These are phyloP conservation scores for Rhodotorula sphaerocarpa DNA, from an alignment of 768 basidiomycete species.

Conservation along the genomic window DNA sequence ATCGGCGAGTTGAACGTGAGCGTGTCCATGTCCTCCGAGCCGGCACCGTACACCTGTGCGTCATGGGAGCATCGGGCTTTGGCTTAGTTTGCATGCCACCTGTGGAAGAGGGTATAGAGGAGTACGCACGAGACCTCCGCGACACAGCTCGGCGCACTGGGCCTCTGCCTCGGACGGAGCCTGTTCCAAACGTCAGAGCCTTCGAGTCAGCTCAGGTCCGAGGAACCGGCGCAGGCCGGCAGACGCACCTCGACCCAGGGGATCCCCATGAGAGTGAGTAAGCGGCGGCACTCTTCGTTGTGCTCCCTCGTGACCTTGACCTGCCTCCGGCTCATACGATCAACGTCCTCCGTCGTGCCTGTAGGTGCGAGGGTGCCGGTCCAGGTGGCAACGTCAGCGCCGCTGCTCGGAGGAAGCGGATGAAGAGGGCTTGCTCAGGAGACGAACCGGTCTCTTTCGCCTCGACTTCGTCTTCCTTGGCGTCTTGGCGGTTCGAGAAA, in stretches of 20 bases:
- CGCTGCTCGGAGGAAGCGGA: too few species aligned
- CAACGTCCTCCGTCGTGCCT: constrained; percentile 85
- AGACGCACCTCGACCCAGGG: constrained; percentile 75
- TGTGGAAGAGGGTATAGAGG: too few species aligned
- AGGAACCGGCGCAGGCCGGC: too few species aligned
- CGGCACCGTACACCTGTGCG: constrained; percentile 81
- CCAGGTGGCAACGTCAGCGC: too few species aligned
- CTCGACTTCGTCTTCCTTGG: constrained; percentile 88
- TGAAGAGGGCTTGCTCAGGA: too few species aligned
- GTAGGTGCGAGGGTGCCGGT: neutral
- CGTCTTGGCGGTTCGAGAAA: constrained; percentile 81
- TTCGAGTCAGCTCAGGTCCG: neutral
- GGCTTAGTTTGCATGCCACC: too few species aligned
- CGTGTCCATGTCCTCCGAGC: constrained; percentile 99
- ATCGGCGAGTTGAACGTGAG: constrained; percentile 89
- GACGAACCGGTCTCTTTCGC: constrained; percentile 81
- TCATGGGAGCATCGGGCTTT: too few species aligned
- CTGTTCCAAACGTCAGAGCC: constrained; percentile 49
- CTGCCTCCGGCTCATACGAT: constrained; percentile 76
- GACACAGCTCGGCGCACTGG: constrained; percentile 95
- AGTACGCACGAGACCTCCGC: constrained; percentile 69
- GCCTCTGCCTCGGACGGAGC: constrained; percentile 98
- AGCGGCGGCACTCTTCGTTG: constrained; percentile 83
- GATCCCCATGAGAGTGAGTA: constrained; percentile 91
- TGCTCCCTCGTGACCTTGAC: constrained; percentile 93